A percentile compares a stretch with the other conserved stretches of the same genome.
Evolutionary conservation across 768 basidiomycete species (phyloP).

Genomic region (Solioccasus polychromus): DNA sequence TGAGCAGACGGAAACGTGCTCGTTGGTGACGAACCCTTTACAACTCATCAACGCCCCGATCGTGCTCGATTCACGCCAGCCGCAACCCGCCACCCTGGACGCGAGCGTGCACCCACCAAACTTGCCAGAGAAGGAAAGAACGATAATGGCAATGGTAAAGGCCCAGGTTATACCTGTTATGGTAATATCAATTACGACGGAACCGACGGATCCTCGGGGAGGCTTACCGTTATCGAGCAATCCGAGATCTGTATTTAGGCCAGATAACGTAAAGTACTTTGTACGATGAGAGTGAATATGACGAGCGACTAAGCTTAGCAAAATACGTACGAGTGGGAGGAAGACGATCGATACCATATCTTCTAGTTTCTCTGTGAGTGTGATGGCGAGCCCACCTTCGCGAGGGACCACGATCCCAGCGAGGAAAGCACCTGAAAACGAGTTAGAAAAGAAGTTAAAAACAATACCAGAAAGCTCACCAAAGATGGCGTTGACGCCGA

Average conservation of each 20-base stretch:
- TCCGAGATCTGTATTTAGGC: conserved; percentile 84
- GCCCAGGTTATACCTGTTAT: conserved; percentile 76
- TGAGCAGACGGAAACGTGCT: conserved; percentile 1
- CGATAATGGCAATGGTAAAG: conserved; percentile 77
- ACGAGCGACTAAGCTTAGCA: neutral
- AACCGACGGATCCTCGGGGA: neutral
- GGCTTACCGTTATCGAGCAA: conserved; percentile 68
- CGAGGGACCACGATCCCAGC: conserved; percentile 81
- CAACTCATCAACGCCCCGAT: conserved; percentile 95
- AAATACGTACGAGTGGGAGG: conserved; percentile 63
- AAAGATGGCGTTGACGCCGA: conserved; percentile 91
- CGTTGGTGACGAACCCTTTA: conserved; percentile 61
- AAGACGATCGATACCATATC: conserved; percentile 92
- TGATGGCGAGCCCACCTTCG: conserved; percentile 81
- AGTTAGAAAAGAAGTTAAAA: neutral
- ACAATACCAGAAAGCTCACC: conserved; percentile 39
- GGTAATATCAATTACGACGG: neutral
- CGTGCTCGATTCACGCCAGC: conserved; percentile 75
- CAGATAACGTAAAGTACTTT: conserved; percentile 91
- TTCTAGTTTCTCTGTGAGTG: conserved; percentile 94
- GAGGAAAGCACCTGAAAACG: conserved; percentile 66
- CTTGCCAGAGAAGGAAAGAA: conserved; percentile 81
- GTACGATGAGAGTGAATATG: neutral
- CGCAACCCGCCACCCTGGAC: conserved; percentile 66
- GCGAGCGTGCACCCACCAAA: conserved; percentile 81